These are phyloP conservation scores for Brassica napus DNA, from an alignment of 345 rosid genomes.

Conservation along the genomic window DNA sequence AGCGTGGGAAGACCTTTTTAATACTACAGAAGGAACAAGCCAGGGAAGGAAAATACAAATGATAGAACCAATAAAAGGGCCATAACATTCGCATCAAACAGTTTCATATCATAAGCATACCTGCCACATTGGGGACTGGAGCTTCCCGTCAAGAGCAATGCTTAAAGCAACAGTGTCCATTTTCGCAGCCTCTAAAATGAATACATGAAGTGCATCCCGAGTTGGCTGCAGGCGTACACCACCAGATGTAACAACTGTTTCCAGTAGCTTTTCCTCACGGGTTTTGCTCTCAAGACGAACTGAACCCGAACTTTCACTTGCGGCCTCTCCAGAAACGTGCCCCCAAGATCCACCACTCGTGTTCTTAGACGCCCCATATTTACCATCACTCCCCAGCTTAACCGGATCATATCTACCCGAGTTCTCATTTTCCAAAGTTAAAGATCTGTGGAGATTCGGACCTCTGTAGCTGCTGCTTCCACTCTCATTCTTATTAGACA, in stretches of 20 bases:
- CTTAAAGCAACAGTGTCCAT: slow-evolving; percentile 72
- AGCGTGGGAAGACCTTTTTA: not conserved
- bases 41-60: not conserved
- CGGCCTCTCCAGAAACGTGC: slow-evolving; percentile 44
- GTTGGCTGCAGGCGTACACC: slow-evolving; percentile 97
- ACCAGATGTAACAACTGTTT: slow-evolving; percentile 88
- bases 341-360: slow-evolving; percentile 66
- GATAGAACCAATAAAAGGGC: not conserved
- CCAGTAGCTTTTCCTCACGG: slow-evolving; percentile 85
- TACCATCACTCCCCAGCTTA: slow-evolving; percentile 56
- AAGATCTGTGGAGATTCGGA: slow-evolving; percentile 85
- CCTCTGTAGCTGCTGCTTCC: slow-evolving; percentile 73
- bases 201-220: slow-evolving; percentile 82
- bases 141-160: slow-evolving; percentile 82
- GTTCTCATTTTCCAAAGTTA: slow-evolving; percentile 67
- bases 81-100: not conserved
- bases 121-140: slow-evolving; percentile 93
- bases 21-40: slow-evolving; percentile 14
- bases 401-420: slow-evolving; percentile 75
- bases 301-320: slow-evolving; percentile 55
- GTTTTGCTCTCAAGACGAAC: slow-evolving; percentile 61
- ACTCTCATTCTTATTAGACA: slow-evolving; percentile 62
- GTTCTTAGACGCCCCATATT: slow-evolving; percentile 49
- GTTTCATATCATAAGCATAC: slow-evolving; percentile 41
- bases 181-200: slow-evolving; percentile 85